phyloP scores from a whole-genome alignment of 495 filamentous ascomycete genomes.

The Penicillium desertorum region DNA sequence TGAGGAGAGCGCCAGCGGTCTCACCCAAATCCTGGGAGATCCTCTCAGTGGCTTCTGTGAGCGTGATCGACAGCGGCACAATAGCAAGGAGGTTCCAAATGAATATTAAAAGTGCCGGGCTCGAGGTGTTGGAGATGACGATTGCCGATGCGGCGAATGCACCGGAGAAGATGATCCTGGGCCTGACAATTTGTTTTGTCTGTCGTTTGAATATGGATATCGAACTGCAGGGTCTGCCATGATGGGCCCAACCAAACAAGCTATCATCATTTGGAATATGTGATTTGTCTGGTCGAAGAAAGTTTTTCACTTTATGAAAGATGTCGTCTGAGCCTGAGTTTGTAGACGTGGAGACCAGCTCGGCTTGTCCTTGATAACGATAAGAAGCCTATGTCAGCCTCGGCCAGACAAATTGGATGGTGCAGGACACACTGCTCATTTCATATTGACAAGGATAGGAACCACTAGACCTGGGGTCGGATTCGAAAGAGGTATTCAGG shows the following conservation, averaged over 20 bases:
- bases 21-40: constrained; percentile 22
- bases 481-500: constrained; percentile 1
- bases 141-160: not conserved
- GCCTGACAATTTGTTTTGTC: not conserved
- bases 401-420: too few species aligned
- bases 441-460: not conserved
- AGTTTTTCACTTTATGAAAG: constrained; percentile 5
- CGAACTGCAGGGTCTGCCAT: not conserved
- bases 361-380: not conserved
- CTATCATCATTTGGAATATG: not conserved
- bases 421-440: not conserved
- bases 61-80: constrained; percentile 22
- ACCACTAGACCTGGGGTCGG: not conserved
- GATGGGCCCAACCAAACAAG: not conserved
- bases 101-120: constrained; percentile 18
- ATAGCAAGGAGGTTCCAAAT: constrained; percentile 30
- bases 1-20: constrained; percentile 27
- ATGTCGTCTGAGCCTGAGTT: not conserved
- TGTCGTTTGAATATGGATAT: constrained; percentile 1
- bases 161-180: constrained; percentile 1
- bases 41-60: constrained; percentile 29
- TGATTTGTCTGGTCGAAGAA: not conserved
- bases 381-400: not conserved
- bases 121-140: not conserved
- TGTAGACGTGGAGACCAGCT: not conserved